A percentile compares a stretch with the other conserved stretches of the same genome.
Evolutionary conservation across 108 stramenopile species (phyloP).

Genomic region (Chaetoceros tenuissimus): DNA sequence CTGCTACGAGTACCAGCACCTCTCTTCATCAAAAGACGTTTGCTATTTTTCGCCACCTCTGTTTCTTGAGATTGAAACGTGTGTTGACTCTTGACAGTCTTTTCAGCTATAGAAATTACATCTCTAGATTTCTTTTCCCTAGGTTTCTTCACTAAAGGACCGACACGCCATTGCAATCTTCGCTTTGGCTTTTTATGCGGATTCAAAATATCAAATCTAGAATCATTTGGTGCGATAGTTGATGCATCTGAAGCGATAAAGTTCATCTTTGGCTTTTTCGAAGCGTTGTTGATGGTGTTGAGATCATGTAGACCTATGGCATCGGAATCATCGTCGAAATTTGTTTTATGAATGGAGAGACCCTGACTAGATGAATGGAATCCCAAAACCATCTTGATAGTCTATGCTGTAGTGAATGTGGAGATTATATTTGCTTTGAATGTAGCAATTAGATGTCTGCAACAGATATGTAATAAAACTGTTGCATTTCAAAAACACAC

Average conservation of each 20-base stretch:
- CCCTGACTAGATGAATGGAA: too few species aligned
- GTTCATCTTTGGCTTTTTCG: neutral
- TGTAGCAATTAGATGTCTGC: too few species aligned
- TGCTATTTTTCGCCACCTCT: conserved; percentile 17
- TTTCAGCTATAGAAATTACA: neutral
- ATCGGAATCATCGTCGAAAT: neutral
- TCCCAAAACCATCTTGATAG: too few species aligned
- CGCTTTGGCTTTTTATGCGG: neutral
- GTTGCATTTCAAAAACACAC: too few species aligned
- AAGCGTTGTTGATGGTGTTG: neutral
- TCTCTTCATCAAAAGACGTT: neutral
- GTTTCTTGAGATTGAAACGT: conserved; percentile 34
- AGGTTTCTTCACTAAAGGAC: neutral
- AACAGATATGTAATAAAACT: too few species aligned
- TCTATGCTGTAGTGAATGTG: too few species aligned
- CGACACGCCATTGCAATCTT: neutral
- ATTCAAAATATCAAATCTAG: neutral
- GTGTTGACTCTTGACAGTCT: conserved; percentile 20
- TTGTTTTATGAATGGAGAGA: too few species aligned
- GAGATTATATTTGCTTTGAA: too few species aligned
- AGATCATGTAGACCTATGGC: neutral
- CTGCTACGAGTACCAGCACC: too few species aligned
- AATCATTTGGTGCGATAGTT: neutral
- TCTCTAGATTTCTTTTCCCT: neutral
- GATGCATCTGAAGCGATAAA: neutral